Percentiles rank a stretch among this genome's conserved stretches.
Conservation (phyloP, 73 alveolate genomes). For the Blepharisma japonicum region DNA sequence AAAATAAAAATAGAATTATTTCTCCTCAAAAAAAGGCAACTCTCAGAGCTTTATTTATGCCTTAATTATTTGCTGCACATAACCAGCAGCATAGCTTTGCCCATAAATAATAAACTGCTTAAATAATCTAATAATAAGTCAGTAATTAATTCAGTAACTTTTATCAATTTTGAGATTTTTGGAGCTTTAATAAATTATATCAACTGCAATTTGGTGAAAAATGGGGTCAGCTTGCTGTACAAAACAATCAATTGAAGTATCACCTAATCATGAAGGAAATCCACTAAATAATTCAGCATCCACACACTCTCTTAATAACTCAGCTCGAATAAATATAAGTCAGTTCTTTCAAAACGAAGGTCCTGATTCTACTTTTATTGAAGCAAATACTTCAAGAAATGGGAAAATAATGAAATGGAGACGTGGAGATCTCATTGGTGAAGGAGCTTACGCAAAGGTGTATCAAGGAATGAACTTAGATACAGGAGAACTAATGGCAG, state of each 20-base stretch:
- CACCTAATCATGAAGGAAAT: not conserved
- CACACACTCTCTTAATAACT: not conserved
- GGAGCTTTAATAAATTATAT: too few species aligned
- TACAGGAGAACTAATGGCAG: conserved; percentile 69
- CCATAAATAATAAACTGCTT: too few species aligned
- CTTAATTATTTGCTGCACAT: too few species aligned
- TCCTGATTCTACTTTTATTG: not conserved
- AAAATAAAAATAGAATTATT: too few species aligned
- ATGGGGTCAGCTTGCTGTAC: not conserved
- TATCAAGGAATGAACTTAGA: conserved; percentile 67
- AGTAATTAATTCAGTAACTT: too few species aligned
- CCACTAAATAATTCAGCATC: not conserved
- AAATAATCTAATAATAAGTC: too few species aligned
- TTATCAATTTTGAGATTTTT: too few species aligned
- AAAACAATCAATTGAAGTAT: not conserved
- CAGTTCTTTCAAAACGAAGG: not conserved
- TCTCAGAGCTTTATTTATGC: too few species aligned
- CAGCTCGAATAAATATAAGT: not conserved
- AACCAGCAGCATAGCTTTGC: too few species aligned
- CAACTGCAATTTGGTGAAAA: not conserved
- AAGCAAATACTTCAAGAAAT: not conserved
- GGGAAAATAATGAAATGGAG: not conserved
- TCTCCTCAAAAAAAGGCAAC: too few species aligned
- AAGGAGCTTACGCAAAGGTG: conserved; percentile 86
- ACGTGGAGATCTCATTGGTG: conserved; percentile 69